A percentile compares a stretch with the other conserved stretches of the same genome.
phyloP scores from a whole-genome alignment of 192 early-diverging fungal genomes.

The Coemansia sp. region DNA sequence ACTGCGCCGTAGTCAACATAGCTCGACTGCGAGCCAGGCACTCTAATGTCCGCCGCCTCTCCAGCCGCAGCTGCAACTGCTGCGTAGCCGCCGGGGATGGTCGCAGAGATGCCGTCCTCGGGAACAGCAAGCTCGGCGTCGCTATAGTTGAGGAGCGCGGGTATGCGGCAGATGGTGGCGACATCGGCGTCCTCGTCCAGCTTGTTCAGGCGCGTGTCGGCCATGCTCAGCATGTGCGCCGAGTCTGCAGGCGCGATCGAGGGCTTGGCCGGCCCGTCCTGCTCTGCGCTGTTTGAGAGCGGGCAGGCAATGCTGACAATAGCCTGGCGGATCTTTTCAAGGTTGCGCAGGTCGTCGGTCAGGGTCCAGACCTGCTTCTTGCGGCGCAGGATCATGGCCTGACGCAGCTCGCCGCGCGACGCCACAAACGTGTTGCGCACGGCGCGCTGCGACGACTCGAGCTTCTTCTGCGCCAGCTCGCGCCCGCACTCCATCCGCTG shows the following conservation, averaged over 20 bases:
- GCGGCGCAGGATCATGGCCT: slow-evolving; percentile 28
- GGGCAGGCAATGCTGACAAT: slow-evolving; percentile 25
- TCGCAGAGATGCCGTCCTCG: slow-evolving; percentile 5
- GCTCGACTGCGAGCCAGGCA: background rate
- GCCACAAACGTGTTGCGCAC: slow-evolving; percentile 23
- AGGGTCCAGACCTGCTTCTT: slow-evolving; percentile 36
- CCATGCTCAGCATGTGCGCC: slow-evolving; percentile 21
- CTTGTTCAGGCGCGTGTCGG: slow-evolving; percentile 19
- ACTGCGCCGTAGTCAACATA: background rate
- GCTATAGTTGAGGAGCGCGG: slow-evolving; percentile 37
- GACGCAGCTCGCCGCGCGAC: slow-evolving; percentile 20
- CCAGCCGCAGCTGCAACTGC: background rate
- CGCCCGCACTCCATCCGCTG: slow-evolving; percentile 18
- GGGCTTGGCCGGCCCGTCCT: slow-evolving; percentile 2
- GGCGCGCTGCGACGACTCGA: slow-evolving; percentile 7
- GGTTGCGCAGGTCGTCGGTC: slow-evolving; percentile 29
- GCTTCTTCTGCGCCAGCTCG: slow-evolving; percentile 15
- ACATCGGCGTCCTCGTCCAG: slow-evolving; percentile 32
- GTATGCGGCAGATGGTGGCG: slow-evolving; percentile 30
- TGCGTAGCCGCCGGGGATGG: background rate
- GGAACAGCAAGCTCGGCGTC: slow-evolving; percentile 4
- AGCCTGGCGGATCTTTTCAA: slow-evolving; percentile 33
- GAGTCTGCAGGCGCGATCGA: slow-evolving; percentile 14
- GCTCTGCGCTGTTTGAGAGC: slow-evolving; percentile 9
- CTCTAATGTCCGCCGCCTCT: slow-evolving; percentile 9